Evolutionary conservation across 2,329 filamentous ascomycete genomes (phyloP), one percentile per base, ranked within the genome.

Genomic region (Exophiala sp.): DNA sequence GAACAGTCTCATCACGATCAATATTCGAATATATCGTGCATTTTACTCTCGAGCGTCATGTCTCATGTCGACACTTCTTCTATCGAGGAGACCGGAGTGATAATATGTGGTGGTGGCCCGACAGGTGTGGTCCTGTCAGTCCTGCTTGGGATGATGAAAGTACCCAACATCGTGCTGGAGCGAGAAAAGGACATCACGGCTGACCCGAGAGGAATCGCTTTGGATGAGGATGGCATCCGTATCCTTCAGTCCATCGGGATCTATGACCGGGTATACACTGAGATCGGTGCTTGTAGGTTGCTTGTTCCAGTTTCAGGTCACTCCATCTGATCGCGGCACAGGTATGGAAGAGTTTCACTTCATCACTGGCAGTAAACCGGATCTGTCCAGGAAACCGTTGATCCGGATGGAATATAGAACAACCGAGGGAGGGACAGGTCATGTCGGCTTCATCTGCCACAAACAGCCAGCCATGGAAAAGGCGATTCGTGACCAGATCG

Each of bases 141-240:
- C 1, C 58, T 59, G 23, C 50, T 65, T 3, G 61, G 62, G 19
- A 50, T 56, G 40, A 43, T 60, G 42, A 49, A 57, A 5, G 50
- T 64, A 16, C 50, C 46, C 18, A 63, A 64, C n/a, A 55, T 66
- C 11, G 48, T 63, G 2, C 50, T 66, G 5, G 63, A 65, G 39
- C 58, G 53, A 35, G 60, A 64, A 39, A 37, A 50, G 19, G 61
- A 55, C 14, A 64, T 65, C n/a, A 63, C 60, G 1, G 62, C 63
- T n/a, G 64, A 66, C 50, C 63, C 63, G 1, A 49, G 64, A 38
- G 64, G 62, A 1, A 65, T 66, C 39, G 62, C 60, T 2, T 53
- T 66, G 14, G 64, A 65, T 40, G 63, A 66, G 32, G 64, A 66
- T 50, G 64, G 64, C 1, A 65, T 66, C 44, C 58, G 64, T 8